Evolutionary conservation across 2,329 filamentous ascomycete species (phyloP).

Genomic region (Monilinia vaccinii-corymbosi): DNA sequence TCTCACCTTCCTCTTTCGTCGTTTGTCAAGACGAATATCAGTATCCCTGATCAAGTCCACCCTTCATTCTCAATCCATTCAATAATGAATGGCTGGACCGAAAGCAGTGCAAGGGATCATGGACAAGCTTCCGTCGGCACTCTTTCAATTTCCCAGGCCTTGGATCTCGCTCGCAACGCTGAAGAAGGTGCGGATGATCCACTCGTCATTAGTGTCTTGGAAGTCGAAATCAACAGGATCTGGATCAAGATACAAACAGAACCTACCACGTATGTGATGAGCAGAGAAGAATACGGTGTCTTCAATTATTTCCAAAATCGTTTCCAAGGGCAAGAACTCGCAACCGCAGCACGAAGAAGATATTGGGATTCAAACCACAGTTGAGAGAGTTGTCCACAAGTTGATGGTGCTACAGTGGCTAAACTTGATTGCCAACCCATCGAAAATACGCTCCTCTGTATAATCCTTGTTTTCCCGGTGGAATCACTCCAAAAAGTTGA

Average conservation of each 20-base stretch:
- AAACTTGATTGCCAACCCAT: neutral
- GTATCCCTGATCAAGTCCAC: neutral
- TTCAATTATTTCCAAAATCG: conserved; percentile 77
- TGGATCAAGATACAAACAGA: conserved; percentile 59
- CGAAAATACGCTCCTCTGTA: neutral
- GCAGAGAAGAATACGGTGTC: conserved; percentile 68
- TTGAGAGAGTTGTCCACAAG: neutral
- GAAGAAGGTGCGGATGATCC: conserved; percentile 57
- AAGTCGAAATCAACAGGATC: conserved; percentile 52
- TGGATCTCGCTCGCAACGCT: conserved; percentile 68
- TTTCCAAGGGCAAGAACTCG: conserved; percentile 45
- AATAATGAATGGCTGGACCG: conserved; percentile 15
- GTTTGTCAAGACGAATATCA: conserved; percentile 8
- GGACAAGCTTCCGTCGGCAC: conserved; percentile 9
- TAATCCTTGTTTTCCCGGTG: neutral
- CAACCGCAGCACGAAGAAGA: conserved; percentile 39
- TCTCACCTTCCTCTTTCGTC: conserved; percentile 21
- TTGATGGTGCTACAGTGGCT: neutral
- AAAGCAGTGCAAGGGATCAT: conserved; percentile 14
- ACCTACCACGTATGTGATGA: conserved; percentile 64
- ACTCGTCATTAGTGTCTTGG: conserved; percentile 54
- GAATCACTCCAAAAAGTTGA: neutral
- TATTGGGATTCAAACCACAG: conserved; percentile 41
- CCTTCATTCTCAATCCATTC: conserved; percentile 15
- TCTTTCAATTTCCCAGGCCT: conserved; percentile 49